These are phyloP conservation scores for Boletus sp. DNA, from an alignment of 1,284 basidiomycete species.

Conservation along the genomic window DNA sequence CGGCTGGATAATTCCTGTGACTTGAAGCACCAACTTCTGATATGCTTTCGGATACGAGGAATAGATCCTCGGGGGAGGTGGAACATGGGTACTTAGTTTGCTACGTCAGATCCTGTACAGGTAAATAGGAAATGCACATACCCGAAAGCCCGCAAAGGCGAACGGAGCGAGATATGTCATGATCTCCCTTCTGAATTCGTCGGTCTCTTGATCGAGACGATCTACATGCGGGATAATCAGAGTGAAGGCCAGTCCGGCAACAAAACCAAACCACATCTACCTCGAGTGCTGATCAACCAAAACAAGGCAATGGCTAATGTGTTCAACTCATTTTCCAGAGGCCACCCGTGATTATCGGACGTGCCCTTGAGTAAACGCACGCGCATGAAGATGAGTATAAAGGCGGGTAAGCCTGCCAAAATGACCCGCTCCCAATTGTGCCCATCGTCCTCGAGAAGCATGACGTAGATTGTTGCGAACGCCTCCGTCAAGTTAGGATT, in stretches of 20 bases:
- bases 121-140: slow-evolving; percentile 29
- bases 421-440: slow-evolving; percentile 55
- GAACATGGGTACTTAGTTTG: slow-evolving; percentile 35
- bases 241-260: not conserved
- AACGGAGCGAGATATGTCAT: slow-evolving; percentile 43
- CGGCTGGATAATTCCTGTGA: slow-evolving; percentile 25
- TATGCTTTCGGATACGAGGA: slow-evolving; percentile 5
- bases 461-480: slow-evolving; percentile 57
- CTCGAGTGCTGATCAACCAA: slow-evolving; percentile 44
- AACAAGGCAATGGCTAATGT: slow-evolving; percentile 46
- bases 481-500: slow-evolving; percentile 42
- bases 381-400: slow-evolving; percentile 42
- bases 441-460: slow-evolving; percentile 58
- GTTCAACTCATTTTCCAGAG: slow-evolving; percentile 44
- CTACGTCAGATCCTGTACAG: slow-evolving; percentile 11
- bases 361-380: slow-evolving; percentile 40
- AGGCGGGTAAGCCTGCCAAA: slow-evolving; percentile 41
- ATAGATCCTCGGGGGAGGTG: slow-evolving; percentile 24
- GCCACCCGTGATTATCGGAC: slow-evolving; percentile 45
- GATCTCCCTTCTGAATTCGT: slow-evolving; percentile 34
- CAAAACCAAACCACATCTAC: slow-evolving; percentile 8
- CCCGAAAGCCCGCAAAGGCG: slow-evolving; percentile 49
- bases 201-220: slow-evolving; percentile 39
- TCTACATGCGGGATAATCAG: slow-evolving; percentile 24
- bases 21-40: slow-evolving; percentile 1